These are phyloP conservation scores for Monosporascus cannonballus DNA, from an alignment of 2,329 filamentous ascomycete species.

Conservation along the genomic window DNA sequence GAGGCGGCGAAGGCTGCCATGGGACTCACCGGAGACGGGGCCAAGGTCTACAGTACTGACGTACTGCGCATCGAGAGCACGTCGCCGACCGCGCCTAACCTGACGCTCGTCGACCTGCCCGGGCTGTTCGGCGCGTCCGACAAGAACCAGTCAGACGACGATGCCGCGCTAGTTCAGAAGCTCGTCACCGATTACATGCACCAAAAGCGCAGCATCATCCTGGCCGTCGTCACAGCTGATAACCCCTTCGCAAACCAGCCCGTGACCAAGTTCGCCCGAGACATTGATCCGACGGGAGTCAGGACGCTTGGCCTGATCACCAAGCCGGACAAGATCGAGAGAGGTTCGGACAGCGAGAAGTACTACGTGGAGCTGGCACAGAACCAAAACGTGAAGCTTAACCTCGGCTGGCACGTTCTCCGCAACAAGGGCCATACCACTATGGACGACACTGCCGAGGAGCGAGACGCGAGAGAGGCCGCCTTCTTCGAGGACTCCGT, in stretches of 20 bases:
- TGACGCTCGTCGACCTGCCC: slow-evolving; percentile 48
- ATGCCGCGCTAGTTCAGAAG: slow-evolving; percentile 32
- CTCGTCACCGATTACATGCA: slow-evolving; percentile 47
- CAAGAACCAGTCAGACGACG: slow-evolving; percentile 32
- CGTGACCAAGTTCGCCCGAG: slow-evolving; percentile 33
- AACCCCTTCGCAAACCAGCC: slow-evolving; percentile 49
- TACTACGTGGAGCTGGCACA: slow-evolving; percentile 22
- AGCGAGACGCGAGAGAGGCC: slow-evolving; percentile 26
- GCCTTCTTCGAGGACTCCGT: slow-evolving; percentile 26
- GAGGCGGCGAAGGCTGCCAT: slow-evolving; percentile 33
- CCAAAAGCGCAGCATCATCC: slow-evolving; percentile 45
- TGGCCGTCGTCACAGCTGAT: slow-evolving; percentile 44
- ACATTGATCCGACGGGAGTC: slow-evolving; percentile 17
- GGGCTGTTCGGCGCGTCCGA: slow-evolving; percentile 39
- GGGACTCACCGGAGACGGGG: slow-evolving; percentile 30
- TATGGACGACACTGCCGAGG: slow-evolving; percentile 16
- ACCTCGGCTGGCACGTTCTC: slow-evolving; percentile 33
- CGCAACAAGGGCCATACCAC: slow-evolving; percentile 29
- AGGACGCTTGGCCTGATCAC: slow-evolving; percentile 46
- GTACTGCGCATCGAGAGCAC: slow-evolving; percentile 35
- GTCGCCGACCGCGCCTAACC: slow-evolving; percentile 35
- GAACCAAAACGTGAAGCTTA: slow-evolving; percentile 27
- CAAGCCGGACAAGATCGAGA: slow-evolving; percentile 33
- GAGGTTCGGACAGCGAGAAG: slow-evolving; percentile 20
- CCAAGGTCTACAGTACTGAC: slow-evolving; percentile 30